Conservation (phyloP, 2,329 filamentous ascomycete genomes). For the Myriosclerotinia curreyana region DNA sequence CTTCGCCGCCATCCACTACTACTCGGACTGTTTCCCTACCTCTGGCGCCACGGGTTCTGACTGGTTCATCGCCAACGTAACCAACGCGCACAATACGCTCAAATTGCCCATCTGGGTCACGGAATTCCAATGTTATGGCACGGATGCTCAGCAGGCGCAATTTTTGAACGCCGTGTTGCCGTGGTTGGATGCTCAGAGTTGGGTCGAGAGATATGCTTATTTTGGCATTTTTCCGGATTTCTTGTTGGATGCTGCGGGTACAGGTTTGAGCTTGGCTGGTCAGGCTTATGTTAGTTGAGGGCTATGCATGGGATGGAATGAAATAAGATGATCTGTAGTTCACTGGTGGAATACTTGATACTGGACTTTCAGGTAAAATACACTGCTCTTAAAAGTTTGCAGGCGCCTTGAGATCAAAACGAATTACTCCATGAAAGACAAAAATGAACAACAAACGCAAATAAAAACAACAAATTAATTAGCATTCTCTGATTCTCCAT, state of each 20-base stretch:
- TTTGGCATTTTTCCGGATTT: conserved; percentile 38
- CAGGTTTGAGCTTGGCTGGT: conserved; percentile 23
- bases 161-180: conserved; percentile 45
- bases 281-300: conserved; percentile 24
- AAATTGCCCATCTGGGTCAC: conserved; percentile 45
- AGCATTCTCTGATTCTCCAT: too few relatives aligned
- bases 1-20: conserved; percentile 47
- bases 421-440: background rate
- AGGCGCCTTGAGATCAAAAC: background rate
- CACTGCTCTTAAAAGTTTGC: background rate
- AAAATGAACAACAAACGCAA: background rate
- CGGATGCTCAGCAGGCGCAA: conserved; percentile 37
- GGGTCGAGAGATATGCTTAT: conserved; percentile 43
- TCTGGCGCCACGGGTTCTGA: conserved; percentile 35
- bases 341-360: background rate
- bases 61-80: conserved; percentile 45
- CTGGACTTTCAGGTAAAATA: background rate
- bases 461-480: background rate
- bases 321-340: too few relatives aligned
- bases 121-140: conserved; percentile 42
- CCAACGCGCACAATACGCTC: conserved; percentile 40
- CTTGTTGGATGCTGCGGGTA: conserved; percentile 33
- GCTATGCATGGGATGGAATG: background rate
- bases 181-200: conserved; percentile 44
- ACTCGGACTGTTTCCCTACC: conserved; percentile 39